Evolutionary conservation across 2,329 filamentous ascomycete genomes (phyloP).

Genomic region (Aspergillus uvarum): DNA sequence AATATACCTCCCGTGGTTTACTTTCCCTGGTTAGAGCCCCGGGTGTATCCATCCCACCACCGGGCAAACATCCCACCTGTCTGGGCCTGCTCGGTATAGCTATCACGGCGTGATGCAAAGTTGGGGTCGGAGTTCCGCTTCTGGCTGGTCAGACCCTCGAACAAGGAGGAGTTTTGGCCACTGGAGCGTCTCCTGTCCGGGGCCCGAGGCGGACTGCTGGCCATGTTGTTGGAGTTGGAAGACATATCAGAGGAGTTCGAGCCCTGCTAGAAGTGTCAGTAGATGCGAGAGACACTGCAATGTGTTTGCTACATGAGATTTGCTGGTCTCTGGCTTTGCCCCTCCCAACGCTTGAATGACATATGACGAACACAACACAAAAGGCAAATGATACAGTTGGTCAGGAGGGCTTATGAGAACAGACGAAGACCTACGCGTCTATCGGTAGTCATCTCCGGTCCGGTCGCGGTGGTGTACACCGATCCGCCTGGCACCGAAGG

Average conservation of each 20-base stretch:
- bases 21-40: conserved; percentile 27
- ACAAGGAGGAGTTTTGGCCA: conserved; percentile 23
- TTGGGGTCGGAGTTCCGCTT: conserved; percentile 45
- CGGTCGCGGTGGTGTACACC: conserved; percentile 13
- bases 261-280: conserved; percentile 18
- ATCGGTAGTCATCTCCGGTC: conserved; percentile 7
- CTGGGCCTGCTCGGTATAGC: conserved; percentile 47
- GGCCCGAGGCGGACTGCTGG: conserved; percentile 16
- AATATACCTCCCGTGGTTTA: neutral
- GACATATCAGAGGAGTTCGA: conserved; percentile 33
- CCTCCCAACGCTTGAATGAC: neutral
- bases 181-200: conserved; percentile 32
- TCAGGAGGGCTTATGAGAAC: neutral
- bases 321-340: neutral
- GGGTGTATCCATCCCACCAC: conserved; percentile 45
- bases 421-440: conserved; percentile 29
- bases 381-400: neutral
- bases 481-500: conserved; percentile 18
- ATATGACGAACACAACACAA: neutral
- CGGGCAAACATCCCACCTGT: conserved; percentile 38
- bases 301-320: neutral
- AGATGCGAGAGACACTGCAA: neutral
- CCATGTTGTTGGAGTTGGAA: conserved; percentile 17
- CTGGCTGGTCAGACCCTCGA: conserved; percentile 42
- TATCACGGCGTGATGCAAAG: conserved; percentile 38